These are phyloP conservation scores for Scutellaria barbata DNA, from an alignment of 257 asterid species.

Conservation along the genomic window DNA sequence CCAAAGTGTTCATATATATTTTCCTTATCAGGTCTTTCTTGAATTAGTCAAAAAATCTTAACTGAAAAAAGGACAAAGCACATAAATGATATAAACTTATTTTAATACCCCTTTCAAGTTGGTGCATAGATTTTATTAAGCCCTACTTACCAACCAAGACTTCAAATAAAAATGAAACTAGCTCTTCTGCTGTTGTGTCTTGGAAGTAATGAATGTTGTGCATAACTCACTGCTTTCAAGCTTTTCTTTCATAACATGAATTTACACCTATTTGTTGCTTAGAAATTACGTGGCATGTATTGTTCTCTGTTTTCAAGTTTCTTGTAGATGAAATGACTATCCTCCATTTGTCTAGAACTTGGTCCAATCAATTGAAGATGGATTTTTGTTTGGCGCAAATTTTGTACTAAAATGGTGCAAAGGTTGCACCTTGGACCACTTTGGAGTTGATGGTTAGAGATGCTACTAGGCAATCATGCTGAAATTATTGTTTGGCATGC, in stretches of 20 bases:
- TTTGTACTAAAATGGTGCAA: not conserved
- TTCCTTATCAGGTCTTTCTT: not conserved
- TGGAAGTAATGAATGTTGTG: not conserved
- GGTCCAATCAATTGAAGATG: not conserved
- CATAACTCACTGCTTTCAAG: not conserved
- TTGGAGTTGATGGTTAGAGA: not conserved
- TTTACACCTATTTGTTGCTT: not conserved
- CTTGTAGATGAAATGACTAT: slow-evolving; percentile 4
- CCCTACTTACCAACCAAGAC: not conserved
- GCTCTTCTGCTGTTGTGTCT: not conserved
- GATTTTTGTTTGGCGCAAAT: not conserved
- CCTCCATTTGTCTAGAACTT: not conserved
- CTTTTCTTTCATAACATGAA: not conserved
- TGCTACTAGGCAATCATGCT: not conserved
- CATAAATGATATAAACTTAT: not conserved
- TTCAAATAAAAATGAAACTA: not conserved
- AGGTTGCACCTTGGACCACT: not conserved
- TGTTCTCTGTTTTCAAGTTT: not conserved
- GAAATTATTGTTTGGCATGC: not conserved
- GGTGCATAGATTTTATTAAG: not conserved
- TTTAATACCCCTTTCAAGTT: not conserved
- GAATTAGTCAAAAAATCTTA: not conserved
- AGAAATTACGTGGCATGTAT: not conserved
- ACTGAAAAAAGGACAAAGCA: not conserved
- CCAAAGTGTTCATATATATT: not conserved